phyloP scores from a whole-genome alignment of 768 basidiomycete genomes.

The Mycena rosella region DNA sequence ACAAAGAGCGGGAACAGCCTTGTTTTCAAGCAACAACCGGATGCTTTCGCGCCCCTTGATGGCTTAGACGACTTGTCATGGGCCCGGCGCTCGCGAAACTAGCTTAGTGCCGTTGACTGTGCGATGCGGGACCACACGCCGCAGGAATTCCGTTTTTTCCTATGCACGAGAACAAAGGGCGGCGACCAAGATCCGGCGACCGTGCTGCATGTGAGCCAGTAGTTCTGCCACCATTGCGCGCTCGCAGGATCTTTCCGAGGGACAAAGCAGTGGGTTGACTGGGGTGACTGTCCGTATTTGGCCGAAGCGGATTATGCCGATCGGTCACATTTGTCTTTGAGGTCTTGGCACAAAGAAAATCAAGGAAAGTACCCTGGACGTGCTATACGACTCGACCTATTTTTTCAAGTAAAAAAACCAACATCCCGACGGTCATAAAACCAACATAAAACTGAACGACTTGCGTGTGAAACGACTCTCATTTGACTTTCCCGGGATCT shows the following conservation, averaged over 20 bases:
- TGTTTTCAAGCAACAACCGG: conserved; percentile 6
- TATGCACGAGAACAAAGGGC: conserved; percentile 15
- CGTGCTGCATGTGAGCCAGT: not conserved
- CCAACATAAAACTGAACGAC: too few species aligned
- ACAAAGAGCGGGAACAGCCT: conserved; percentile 17
- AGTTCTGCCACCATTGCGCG: conserved; percentile 1
- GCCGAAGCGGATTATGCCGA: not conserved
- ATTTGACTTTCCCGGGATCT: too few species aligned
- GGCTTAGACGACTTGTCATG: not conserved
- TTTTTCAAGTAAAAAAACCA: too few species aligned
- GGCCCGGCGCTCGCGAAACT: conserved; percentile 1
- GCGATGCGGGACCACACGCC: not conserved
- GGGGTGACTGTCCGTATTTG: conserved; percentile 4
- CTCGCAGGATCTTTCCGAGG: conserved; percentile 19
- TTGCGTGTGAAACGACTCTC: too few species aligned
- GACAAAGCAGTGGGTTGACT: conserved; percentile 21
- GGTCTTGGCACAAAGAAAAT: too few species aligned
- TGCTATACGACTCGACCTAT: too few species aligned
- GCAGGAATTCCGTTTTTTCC: not conserved
- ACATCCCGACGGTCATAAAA: too few species aligned
- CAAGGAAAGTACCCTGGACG: too few species aligned
- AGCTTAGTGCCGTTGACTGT: conserved; percentile 3
- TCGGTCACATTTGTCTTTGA: conserved; percentile 16
- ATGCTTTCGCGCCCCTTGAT: conserved; percentile 18
- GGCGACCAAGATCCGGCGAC: conserved; percentile 10